Base-by-base conservation (phyloP, 2,329 filamentous ascomycete genomes). In the Ascochyta viciae-villosae region DNA sequence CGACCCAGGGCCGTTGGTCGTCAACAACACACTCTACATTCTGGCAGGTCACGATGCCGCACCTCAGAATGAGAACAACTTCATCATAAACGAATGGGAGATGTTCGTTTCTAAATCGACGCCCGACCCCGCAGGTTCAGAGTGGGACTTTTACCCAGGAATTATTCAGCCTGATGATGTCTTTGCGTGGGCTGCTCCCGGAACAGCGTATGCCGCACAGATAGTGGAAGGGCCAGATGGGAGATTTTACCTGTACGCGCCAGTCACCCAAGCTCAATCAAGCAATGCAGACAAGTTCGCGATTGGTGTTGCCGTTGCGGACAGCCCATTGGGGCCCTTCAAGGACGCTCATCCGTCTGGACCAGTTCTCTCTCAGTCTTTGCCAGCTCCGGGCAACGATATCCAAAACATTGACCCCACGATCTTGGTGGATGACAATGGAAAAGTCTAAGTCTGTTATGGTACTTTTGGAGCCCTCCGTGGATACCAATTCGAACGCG, bases 351-450 rank as follows among this genome's bases (percentile, higher is more conserved):
- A 77, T 24, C 70, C 73, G 0, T 47, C 53, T 15, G 40, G 40
- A 4, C 40, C 26, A 3, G n/a, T 43, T 8, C 40, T 43, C 13
- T 43, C 40, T 10, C 40, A 43, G 15, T 43, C 40, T 26, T 13
- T 16, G 15, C 40, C 40, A 19, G 13, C 26, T 4, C 40, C 40
- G 19, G 40, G 26, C 12, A 43, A 43, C 0, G 55, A 63, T 37
- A 76, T 78, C 26, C 74, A 78, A 29, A 78, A 78, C 48, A 78
- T 78, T 31, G 76, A 78, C 31, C 74, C 75, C 2, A 76, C 75
- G 0, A 72, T 78, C 0, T 58, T 78, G 1, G 71, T 78, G 0
- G 76, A 78, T 26, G 68, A 73, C 3, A 66, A 77, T 35, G 73
- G 67, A 1, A 66, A 67, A 3, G 74, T 73, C 6, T 78, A 71